Evolutionary conservation across 768 basidiomycete species (phyloP).

Genomic region (Lanmaoa pseudosensibilis): DNA sequence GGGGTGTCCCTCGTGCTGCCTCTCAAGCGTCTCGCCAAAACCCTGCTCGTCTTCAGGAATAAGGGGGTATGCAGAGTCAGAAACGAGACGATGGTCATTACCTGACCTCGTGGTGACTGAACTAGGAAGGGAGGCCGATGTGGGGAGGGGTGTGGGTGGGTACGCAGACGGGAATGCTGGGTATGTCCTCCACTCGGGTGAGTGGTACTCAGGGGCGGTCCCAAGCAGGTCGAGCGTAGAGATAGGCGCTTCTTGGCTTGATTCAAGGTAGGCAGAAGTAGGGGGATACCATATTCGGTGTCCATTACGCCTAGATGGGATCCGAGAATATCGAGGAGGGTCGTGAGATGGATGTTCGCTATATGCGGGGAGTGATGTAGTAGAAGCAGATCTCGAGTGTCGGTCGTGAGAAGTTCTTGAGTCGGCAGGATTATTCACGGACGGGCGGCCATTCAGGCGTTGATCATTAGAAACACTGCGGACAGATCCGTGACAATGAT

Average conservation of each 20-base stretch:
- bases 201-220: conserved; percentile 35
- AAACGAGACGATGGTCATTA: conserved; percentile 1
- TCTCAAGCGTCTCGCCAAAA: conserved; percentile 74
- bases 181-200: conserved; percentile 73
- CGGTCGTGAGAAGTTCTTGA: conserved; percentile 7
- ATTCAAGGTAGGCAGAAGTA: conserved; percentile 38
- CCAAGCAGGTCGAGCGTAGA: conserved; percentile 13
- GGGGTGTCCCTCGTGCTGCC: conserved; percentile 59
- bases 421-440: conserved; percentile 1
- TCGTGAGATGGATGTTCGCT: conserved; percentile 22
- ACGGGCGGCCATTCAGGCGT: not conserved
- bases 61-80: conserved; percentile 19
- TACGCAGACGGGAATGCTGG: conserved; percentile 78
- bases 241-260: conserved; percentile 14
- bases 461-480: conserved; percentile 24
- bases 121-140: conserved; percentile 35
- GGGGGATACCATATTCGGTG: conserved; percentile 67
- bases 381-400: conserved; percentile 17
- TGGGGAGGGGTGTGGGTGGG: conserved; percentile 62
- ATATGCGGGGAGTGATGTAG: conserved; percentile 26
- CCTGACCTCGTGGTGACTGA: conserved; percentile 9
- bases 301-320: conserved; percentile 13
- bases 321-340: conserved; percentile 26
- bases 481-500: conserved; percentile 8
- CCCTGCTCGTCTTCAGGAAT: conserved; percentile 52